Evolutionary conservation across 2,329 filamentous ascomycete species (phyloP).

Genomic region (Epichloe aotearoae): DNA sequence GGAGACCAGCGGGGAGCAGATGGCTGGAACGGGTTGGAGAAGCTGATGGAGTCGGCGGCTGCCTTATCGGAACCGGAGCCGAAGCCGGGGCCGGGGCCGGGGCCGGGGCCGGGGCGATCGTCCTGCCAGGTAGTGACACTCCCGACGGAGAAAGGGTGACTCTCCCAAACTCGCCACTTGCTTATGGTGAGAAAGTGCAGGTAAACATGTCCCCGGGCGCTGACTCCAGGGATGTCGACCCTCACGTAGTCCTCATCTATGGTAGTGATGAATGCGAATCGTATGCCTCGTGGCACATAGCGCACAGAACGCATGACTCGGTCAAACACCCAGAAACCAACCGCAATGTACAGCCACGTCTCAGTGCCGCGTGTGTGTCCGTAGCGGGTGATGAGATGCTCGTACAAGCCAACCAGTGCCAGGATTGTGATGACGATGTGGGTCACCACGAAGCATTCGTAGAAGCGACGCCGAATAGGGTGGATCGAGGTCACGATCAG

Average conservation of each 20-base stretch:
- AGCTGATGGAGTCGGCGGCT: not conserved
- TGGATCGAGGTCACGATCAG: conserved; percentile 16
- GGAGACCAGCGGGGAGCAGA: not conserved
- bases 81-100: too few species aligned
- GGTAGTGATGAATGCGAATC: conserved; percentile 11
- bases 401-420: conserved; percentile 21
- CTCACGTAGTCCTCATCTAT: conserved; percentile 18
- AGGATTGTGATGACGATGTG: conserved; percentile 20
- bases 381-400: conserved; percentile 23
- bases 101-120: not conserved
- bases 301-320: conserved; percentile 15
- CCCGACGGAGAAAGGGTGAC: conserved; percentile 17
- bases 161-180: conserved; percentile 23
- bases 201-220: conserved; percentile 18
- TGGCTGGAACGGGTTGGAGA: not conserved
- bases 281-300: conserved; percentile 11
- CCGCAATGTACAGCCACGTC: conserved; percentile 21
- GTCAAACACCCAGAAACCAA: conserved; percentile 19
- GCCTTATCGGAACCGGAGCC: not conserved
- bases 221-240: conserved; percentile 15
- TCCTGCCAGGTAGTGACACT: not conserved
- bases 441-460: conserved; percentile 21
- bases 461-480: conserved; percentile 16
- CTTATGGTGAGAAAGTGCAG: conserved; percentile 17
- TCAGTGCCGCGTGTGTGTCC: conserved; percentile 24